Base-by-base conservation (phyloP, 805 yeast genomes). In the Saccharomycopsis schoenii region DNA sequence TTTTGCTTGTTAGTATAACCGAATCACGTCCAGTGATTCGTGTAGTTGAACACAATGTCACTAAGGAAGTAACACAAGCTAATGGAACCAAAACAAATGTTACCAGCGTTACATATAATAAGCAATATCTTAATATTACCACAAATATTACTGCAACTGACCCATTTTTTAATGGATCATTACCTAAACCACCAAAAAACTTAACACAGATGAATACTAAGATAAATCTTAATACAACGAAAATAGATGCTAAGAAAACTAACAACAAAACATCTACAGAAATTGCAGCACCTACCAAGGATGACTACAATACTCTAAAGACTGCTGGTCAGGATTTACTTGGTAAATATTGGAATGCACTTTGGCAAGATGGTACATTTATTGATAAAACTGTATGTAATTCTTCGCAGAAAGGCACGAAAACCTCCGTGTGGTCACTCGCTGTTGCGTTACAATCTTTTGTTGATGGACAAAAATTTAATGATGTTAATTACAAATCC, bases 401-500 rank as follows among this genome's bases (percentile, higher is more conserved):
- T 39, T 41, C 47, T 19, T 12, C 42, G 34, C 17, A 40, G 12
- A 24, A 43, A 25, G 34, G 24, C 3, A 14, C 61, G 14, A 47
- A 56, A 11, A 60, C 63, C 1, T 61, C 50, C 40, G 80, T 84
- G n/a, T 85, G 89, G 89, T 83, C 88, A 0, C 81, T 83, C 8
- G 77, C 88, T 0, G 84, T 85, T 34, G 85, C 83, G 1, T 79
- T 80, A 0, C 91, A 85, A 68, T 84, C 89, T 0, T 75, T 85
- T 58, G 83, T 83, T 1, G 91, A 85, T 67, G 88, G 85, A 8
- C 83, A 85, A 1, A 74, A 58, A 39, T 15, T 50, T 3, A 24
- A 29, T 39, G 54, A 55, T 11, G 56, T 70, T 50, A 40, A 68
- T 4, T 71, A 81, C 69, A 82, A 81, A 14, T 72, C 80, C 37